Conservation (phyloP, 2,329 filamentous ascomycete genomes). For the Aspergillus glaucus region DNA sequence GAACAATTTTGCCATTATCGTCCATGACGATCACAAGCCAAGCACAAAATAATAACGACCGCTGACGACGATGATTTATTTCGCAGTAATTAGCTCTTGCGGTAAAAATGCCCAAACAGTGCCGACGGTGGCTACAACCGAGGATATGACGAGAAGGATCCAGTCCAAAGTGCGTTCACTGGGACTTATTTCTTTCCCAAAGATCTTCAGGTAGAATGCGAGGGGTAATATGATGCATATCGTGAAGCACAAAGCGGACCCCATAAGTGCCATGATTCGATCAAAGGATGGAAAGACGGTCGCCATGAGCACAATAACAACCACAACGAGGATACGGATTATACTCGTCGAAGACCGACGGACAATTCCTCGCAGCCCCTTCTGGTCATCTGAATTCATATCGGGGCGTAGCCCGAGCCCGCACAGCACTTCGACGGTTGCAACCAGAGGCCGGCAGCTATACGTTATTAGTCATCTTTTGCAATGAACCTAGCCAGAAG, state of each 20-base stretch:
- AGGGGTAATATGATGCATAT: constrained; percentile 90
- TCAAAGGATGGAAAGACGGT: constrained; percentile 74
- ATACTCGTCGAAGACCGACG: constrained; percentile 53
- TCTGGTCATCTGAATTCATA: constrained; percentile 18
- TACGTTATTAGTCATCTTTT: constrained; percentile 15
- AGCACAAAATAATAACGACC: not conserved
- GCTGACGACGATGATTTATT: constrained; percentile 5
- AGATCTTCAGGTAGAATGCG: constrained; percentile 85
- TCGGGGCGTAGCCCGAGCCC: constrained; percentile 58
- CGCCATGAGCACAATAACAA: constrained; percentile 70
- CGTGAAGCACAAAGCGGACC: constrained; percentile 82
- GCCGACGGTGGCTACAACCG: constrained; percentile 64
- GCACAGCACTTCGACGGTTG: constrained; percentile 72
- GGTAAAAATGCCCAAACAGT: constrained; percentile 87
- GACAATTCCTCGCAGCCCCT: constrained; percentile 40
- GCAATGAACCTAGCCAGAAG: not conserved
- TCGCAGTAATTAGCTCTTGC: constrained; percentile 61
- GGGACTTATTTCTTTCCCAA: constrained; percentile 61
- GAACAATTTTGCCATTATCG: constrained; percentile 85
- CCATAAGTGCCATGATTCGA: constrained; percentile 84
- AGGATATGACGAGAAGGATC: constrained; percentile 62
- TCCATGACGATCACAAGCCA: constrained; percentile 33
- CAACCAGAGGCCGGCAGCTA: constrained; percentile 74
- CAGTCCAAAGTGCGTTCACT: constrained; percentile 63
- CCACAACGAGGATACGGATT: constrained; percentile 60